Percentiles rank a stretch among this genome's conserved stretches.
Evolutionary conservation across 768 basidiomycete species (phyloP).

Genomic region (Mrakia blollopis): DNA sequence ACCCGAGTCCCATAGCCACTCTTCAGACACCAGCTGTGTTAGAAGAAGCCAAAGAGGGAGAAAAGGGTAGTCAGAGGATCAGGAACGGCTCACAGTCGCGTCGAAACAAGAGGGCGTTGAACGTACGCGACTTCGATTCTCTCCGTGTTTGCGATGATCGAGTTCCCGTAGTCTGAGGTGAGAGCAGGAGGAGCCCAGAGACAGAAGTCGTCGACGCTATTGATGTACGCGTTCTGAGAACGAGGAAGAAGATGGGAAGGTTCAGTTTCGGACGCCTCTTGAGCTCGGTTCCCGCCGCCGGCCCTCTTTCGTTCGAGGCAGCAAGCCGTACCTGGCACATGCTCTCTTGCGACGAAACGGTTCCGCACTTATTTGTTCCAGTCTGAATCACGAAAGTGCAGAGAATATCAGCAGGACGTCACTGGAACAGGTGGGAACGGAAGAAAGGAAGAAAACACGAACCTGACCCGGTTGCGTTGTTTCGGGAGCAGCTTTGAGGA

Average conservation of each 20-base stretch:
- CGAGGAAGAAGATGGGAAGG: background rate
- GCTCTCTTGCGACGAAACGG: slow-evolving; percentile 2
- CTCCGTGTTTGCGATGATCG: slow-evolving; percentile 64
- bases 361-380: slow-evolving; percentile 28
- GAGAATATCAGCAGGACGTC: too few relatives aligned
- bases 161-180: slow-evolving; percentile 36
- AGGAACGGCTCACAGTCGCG: too few relatives aligned
- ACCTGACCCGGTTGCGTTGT: slow-evolving; percentile 1
- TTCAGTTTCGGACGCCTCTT: background rate
- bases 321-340: slow-evolving; percentile 27
- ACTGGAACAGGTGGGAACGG: background rate
- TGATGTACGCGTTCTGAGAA: slow-evolving; percentile 33
- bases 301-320: too few relatives aligned
- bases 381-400: background rate
- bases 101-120: background rate
- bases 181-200: slow-evolving; percentile 30
- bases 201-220: slow-evolving; percentile 32
- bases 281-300: too few relatives aligned
- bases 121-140: slow-evolving; percentile 54
- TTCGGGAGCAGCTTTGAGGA: slow-evolving; percentile 6
- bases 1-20: slow-evolving; percentile 40
- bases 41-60: background rate
- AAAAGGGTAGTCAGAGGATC: background rate
- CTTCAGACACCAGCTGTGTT: slow-evolving; percentile 60
- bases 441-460: background rate